Evolutionary conservation across 2,329 filamentous ascomycete species (phyloP).

Genomic region (Colletotrichum liriopes): DNA sequence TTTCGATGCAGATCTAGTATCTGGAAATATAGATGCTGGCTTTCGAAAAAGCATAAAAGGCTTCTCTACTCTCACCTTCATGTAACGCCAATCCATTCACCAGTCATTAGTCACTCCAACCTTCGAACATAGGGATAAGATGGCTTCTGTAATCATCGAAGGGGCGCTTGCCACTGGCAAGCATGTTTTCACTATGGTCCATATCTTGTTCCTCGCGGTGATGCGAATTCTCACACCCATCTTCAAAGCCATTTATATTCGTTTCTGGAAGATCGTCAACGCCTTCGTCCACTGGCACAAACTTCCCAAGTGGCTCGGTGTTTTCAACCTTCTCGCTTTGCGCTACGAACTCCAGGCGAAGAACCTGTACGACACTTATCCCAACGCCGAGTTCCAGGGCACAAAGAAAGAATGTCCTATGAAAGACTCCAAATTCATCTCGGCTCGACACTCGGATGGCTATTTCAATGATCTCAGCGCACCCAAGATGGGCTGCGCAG

Average conservation of each 20-base stretch:
- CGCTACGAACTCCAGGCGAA: conserved; percentile 57
- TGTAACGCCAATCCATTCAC: no score
- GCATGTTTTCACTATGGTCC: no score
- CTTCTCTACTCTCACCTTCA: no score
- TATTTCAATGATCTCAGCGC: conserved; percentile 58
- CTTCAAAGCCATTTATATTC: conserved; percentile 15
- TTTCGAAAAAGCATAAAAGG: no score
- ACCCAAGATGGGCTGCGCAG: conserved; percentile 61
- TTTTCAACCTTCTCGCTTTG: conserved; percentile 56
- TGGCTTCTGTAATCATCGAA: no score
- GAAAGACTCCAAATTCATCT: conserved; percentile 1
- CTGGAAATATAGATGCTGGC: no score
- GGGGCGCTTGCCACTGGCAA: no score
- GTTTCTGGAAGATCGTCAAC: conserved; percentile 50
- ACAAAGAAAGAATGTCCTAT: conserved; percentile 2
- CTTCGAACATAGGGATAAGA: no score
- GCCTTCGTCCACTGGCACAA: conserved; percentile 58
- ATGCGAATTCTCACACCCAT: neutral
- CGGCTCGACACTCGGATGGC: conserved; percentile 51
- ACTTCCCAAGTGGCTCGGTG: conserved; percentile 57
- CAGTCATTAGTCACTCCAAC: no score
- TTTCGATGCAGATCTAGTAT: no score
- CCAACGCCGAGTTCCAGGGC: conserved; percentile 52
- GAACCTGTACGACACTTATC: conserved; percentile 62
- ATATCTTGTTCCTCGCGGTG: no score